Percentiles rank a stretch among this genome's conserved stretches.
Conservation (phyloP, 768 basidiomycete genomes). For the Filobasidium wieringae region DNA sequence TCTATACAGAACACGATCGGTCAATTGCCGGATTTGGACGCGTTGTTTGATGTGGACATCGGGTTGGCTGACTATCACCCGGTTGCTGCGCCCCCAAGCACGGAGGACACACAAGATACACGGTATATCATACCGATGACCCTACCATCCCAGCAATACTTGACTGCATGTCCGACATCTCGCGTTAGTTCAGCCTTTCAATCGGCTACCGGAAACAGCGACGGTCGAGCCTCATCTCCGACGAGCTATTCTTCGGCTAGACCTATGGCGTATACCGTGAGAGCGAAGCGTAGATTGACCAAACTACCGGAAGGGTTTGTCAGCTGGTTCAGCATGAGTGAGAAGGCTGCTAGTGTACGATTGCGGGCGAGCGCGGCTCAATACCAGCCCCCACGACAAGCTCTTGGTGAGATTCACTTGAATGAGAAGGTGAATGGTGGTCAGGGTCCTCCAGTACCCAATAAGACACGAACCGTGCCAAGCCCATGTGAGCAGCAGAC, state of each 20-base stretch:
- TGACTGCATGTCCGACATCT: conserved; percentile 46
- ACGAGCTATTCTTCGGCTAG: conserved; percentile 25
- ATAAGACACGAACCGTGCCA: no score
- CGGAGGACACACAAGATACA: conserved; percentile 85
- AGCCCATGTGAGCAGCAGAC: no score
- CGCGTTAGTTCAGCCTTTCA: background rate
- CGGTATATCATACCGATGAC: conserved; percentile 81
- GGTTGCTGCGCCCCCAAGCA: conserved; percentile 59
- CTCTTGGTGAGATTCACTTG: background rate
- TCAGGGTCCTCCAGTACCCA: background rate
- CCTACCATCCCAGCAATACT: conserved; percentile 67
- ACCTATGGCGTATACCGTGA: conserved; percentile 26
- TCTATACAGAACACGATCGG: conserved; percentile 28
- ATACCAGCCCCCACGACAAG: background rate
- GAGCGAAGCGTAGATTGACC: conserved; percentile 9
- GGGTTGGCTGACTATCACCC: conserved; percentile 68
- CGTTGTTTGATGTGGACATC: conserved; percentile 59
- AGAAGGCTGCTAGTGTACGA: background rate
- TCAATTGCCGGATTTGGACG: conserved; percentile 55
- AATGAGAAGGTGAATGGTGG: background rate
- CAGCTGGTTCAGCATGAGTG: conserved; percentile 20
- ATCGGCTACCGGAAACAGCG: no score
- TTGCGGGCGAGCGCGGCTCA: background rate
- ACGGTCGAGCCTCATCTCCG: conserved; percentile 10
- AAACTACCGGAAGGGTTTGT: conserved; percentile 34